phyloP scores from a whole-genome alignment of 129 eudicot genomes.

The sunflower (Helianthus annuus) region DNA sequence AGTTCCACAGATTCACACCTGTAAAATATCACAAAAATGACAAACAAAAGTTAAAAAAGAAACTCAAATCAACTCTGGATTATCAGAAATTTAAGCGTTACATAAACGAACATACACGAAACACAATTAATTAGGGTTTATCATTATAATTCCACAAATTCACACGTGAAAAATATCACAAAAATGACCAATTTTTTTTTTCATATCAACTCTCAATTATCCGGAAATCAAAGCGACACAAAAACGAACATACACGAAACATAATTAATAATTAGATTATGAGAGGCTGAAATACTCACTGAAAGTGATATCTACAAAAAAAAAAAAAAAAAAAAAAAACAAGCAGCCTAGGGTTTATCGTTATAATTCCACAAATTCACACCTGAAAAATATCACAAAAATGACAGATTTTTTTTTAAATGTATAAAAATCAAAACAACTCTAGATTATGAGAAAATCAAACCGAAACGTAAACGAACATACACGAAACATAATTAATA shows the following conservation, averaged over 20 bases:
- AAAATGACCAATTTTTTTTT: neutral
- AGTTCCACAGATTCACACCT: conserved; percentile 34
- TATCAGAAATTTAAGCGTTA: neutral
- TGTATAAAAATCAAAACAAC: neutral
- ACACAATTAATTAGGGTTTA: conserved; percentile 22
- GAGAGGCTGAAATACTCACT: too few relatives aligned
- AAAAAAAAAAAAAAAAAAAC: too few relatives aligned
- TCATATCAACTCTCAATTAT: neutral
- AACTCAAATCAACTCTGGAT: conserved; percentile 2
- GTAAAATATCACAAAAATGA: conserved; percentile 13
- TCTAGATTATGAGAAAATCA: neutral
- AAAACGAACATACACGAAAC: neutral
- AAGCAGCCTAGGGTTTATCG: conserved; percentile 18
- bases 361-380: conserved; percentile 27
- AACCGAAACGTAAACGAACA: neutral
- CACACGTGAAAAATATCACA: conserved; percentile 31
- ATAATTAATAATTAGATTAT: neutral
- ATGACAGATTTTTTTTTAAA: neutral
- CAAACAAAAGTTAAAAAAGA: neutral
- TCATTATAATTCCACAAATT: conserved; percentile 32
- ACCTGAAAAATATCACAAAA: conserved; percentile 27
- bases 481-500: conserved; percentile 6
- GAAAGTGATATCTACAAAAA: too few relatives aligned
- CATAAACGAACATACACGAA: neutral
- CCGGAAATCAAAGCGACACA: neutral